Evolutionary conservation across 2,329 filamentous ascomycete species (phyloP).

Genomic region (Colletotrichum orchidophilum): DNA sequence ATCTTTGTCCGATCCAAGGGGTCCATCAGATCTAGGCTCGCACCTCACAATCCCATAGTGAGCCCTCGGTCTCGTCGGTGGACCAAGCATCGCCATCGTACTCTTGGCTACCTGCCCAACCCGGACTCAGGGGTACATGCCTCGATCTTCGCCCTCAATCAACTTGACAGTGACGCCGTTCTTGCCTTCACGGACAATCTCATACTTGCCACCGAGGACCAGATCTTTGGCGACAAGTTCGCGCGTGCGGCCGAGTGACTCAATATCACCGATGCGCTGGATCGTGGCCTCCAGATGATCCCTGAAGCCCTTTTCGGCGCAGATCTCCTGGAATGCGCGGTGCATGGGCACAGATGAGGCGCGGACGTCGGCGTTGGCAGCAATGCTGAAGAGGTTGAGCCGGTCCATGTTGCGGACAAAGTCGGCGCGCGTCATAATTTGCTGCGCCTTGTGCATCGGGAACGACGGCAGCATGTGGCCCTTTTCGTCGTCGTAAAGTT

Average conservation of each 20-base stretch:
- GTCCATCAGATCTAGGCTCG: background rate
- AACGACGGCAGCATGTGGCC: conserved; percentile 32
- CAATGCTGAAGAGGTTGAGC: conserved; percentile 94
- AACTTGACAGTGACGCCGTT: conserved; percentile 53
- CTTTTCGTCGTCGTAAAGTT: conserved; percentile 26
- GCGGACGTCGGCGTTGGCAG: conserved; percentile 84
- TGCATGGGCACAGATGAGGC: conserved; percentile 98
- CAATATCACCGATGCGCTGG: conserved; percentile 86
- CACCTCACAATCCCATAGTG: background rate
- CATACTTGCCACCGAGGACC: conserved; percentile 84
- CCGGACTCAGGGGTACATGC: conserved; percentile 1
- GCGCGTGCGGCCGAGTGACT: conserved; percentile 90
- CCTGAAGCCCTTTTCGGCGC: conserved; percentile 66
- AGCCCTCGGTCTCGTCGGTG: background rate
- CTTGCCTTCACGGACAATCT: conserved; percentile 58
- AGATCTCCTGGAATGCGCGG: conserved; percentile 87
- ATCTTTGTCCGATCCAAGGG: background rate
- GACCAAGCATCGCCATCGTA: background rate
- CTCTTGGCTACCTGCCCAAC: background rate
- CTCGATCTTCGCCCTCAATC: conserved; percentile 50
- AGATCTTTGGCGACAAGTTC: conserved; percentile 96
- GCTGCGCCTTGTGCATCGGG: conserved; percentile 82
- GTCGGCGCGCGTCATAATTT: conserved; percentile 95
- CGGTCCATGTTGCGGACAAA: conserved; percentile 95
- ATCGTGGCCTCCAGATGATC: conserved; percentile 62